Base-by-base conservation (phyloP, 2,329 filamentous ascomycete species). In the Colletotrichum phormii region DNA sequence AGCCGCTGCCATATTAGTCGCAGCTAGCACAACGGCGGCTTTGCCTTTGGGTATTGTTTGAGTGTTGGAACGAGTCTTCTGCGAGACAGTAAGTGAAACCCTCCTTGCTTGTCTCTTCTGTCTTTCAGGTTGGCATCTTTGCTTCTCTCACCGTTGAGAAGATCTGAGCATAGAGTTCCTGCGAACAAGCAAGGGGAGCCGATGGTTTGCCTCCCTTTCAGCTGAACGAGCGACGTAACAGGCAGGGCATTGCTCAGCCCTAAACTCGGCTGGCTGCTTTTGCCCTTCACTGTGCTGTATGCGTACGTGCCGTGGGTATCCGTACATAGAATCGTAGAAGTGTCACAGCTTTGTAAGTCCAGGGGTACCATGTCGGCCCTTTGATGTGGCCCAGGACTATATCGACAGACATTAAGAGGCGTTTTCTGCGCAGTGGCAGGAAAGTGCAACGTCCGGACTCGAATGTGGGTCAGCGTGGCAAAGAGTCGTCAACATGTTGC, bases 201-300 rank as follows among this genome's bases (percentile, higher is more conserved):
- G 37, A 51, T n/a, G 31, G 18, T 42, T 72, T 46, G 55, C 61
- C 51, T 67, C 53, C 26, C 18, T 24, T 35, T 49, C 62, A 72
- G 62, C 67, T 62, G 60, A 22, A 37, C 29, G 51, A 53, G 37
- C 58, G 49, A 73, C 57, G 57, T 58, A 72, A 54, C 58, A n/a
- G 26, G 55, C 62, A 59, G 37, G 57, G 71, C 51, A 55, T 15
- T 53, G 31, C 57, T 73, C 71, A 73, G 67, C 71, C 71, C 71
- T 73, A 72, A 72, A 31, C 18, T 57, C 51, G 67, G 57, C 42
- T 59, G 24, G 42, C 15, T 66, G 31, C 55, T 33, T 57, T 35
- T 54, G 64, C 18, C 37, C 35, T 31, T 61, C 37, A n/a, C 37
- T 42, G 6, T 18, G 13, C 37, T 42, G 18, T 42, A 15, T 3